Evolutionary conservation across 176 grass and related monocot genomes (phyloP), one percentile per base, ranked within the genome.

Genomic region (Paspalum notatum): DNA sequence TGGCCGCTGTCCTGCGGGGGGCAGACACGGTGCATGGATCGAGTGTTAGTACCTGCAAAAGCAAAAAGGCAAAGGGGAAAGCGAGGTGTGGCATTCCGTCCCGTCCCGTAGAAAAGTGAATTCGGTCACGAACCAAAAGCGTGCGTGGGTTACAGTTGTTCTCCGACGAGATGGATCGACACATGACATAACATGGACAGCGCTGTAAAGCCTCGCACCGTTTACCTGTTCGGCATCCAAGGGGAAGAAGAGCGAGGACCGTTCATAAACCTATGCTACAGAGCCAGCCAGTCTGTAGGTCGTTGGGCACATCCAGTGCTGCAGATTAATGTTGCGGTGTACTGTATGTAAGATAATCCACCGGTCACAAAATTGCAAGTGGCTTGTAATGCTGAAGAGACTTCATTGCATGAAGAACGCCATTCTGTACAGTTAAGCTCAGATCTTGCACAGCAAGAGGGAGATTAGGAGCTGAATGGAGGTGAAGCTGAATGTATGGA

Each of bases 341-440:
- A 71, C 12, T 18, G 14, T 32, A 71, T 16, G n/a, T 46, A 38
- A 68, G 74, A 66, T 26, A 24, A 71, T 69, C 38, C 54, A 58
- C 41, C 8, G n/a, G 25, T 47, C 4, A 42, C 72, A 21, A 63
- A 84, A 81, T 58, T 82, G 65, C 15, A 43, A 57, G 49, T 59
- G 41, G 37, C 21, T n/a, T 25, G 48, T 43, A 59, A 72, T 6
- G 58, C 16, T 1, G 6, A 71, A 32, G 14, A 14, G 62, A 64
- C 40, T 76, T 76, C 24, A 16, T 75, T n/a, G 10, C 26, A 26
- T 7, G 49, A 66, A 45, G 68, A 22, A 54, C 11, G 47, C 9
- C 18, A 51, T 79, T 79, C 59, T 84, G 60, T 80, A 84, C 81
- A 84, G 32, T 61, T 68, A 44, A 79, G 59, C 80, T 88, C 75